Conservation (phyloP, 2,329 filamentous ascomycete genomes). For the Beauveria varroae region DNA sequence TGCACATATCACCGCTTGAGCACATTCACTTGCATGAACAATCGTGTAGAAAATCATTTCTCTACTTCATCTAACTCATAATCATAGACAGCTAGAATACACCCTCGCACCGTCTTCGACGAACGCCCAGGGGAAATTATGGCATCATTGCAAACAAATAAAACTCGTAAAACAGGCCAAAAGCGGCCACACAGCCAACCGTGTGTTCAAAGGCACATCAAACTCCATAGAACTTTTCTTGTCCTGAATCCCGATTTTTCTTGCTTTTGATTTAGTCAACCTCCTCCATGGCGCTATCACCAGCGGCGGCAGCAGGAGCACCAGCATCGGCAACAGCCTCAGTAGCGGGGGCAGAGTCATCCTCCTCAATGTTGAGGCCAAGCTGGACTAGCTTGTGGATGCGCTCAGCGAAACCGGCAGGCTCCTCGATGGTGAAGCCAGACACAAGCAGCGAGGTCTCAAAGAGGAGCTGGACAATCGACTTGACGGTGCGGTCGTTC, state of each 20-base stretch:
- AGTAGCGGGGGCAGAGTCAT: constrained; percentile 59
- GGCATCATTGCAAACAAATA: constrained; percentile 25
- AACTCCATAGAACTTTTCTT: constrained; percentile 37
- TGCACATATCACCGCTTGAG: no score
- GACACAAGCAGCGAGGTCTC: constrained; percentile 98
- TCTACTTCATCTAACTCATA: constrained; percentile 34
- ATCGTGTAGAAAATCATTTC: constrained; percentile 12
- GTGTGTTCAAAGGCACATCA: constrained; percentile 21
- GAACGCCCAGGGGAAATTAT: constrained; percentile 26
- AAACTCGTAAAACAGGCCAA: constrained; percentile 25
- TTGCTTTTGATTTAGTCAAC: constrained; percentile 66
- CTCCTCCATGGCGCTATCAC: constrained; percentile 98
- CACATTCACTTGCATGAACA: no score
- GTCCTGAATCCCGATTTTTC: constrained; percentile 28
- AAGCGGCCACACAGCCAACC: constrained; percentile 21
- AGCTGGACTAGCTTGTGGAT: constrained; percentile 99
- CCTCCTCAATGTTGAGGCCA: constrained; percentile 94
- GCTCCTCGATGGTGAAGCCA: constrained; percentile 99
- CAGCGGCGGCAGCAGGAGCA: constrained; percentile 50
- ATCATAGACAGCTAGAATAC: constrained; percentile 36
- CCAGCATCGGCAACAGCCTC: constrained; percentile 53
- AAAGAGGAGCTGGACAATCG: constrained; percentile 95
- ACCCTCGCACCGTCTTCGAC: constrained; percentile 21
- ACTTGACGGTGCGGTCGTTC: constrained; percentile 99
- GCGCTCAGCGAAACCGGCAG: constrained; percentile 93